Evolutionary conservation across 2,329 filamentous ascomycete genomes (phyloP), one percentile per base, ranked within the genome.

Genomic region (Rhinocladiella similis): DNA sequence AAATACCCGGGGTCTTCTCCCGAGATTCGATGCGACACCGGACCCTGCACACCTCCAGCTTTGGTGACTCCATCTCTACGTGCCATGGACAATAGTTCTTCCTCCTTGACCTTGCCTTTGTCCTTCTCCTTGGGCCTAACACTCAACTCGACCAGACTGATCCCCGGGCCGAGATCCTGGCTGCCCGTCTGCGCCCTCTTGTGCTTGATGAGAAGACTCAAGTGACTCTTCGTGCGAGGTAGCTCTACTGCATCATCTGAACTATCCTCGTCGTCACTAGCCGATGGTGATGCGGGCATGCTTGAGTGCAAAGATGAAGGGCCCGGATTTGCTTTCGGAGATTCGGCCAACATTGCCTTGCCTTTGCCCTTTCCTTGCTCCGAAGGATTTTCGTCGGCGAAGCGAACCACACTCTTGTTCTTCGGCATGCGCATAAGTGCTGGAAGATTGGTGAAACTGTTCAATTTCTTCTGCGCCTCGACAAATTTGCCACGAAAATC

Each of bases 401-500:
- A 66, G 5, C 63, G 59, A 20, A 66, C 63, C 41, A 62, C 48
- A 47, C 59, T 63, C 12, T 57, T 57, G 12, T 54, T 64, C 46
- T 61, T 63, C 16, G 49, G 55, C 43, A 63, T 57, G 33, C 54
- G 57, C 39, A 50, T 49, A 16, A 64, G 38, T 7, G 45, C 53
- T 16, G 57, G 46, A 33, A 65, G 59, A 47, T 63, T 64, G 1
- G 59, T 57, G 10, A 53, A 57, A 36, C 60, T 64, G 19, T 54
- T 38, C 27, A 62, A 14, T 27, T 55, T 56, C 35, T 61, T 62
- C 47, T 63, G 63, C 4, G 50, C 66, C 59, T 75, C 69, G 5
- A 68, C 69, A 52, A 75, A 76, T 25, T 66, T 68, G 5, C 65
- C 57, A 3, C 73, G 70, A 56, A 76, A 76, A 46, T 70, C 67